Base-by-base conservation (phyloP, 2,329 filamentous ascomycete species). In the Neofusicoccum umdonicola region DNA sequence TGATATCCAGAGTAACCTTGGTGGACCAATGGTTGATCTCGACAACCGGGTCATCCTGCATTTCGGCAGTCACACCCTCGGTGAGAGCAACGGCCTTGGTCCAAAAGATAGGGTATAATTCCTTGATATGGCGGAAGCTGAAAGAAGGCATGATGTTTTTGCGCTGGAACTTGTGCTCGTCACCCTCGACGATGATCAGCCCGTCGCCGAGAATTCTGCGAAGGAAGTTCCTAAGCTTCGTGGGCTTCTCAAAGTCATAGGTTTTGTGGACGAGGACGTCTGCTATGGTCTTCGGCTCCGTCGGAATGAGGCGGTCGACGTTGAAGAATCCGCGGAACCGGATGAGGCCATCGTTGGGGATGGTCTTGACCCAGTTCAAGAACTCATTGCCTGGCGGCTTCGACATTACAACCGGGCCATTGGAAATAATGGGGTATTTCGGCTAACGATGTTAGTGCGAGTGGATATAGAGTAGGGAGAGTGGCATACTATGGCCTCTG, bases 31-130 rank as follows among this genome's bases (percentile, higher is more conserved):
- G 77, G 34, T 78, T 78, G 54, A 81, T 73, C 64, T 81, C 79
- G 0, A 80, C 66, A 8, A 77, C 72, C 7, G 77, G 73, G 22
- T 82, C 72, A 68, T 76, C 72, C 69, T 78, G 64, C n/a, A 87
- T 73, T 31, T 83, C 76, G 8, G 78, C 74, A 1, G 81, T 83
- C 75, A 96, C 88, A 57, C 84, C 83, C 19, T 84, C 77, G 5
- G 88, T 87, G 70, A 89, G 85, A 73, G 94, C 88, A 7, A 84
- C 77, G 0, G 88, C 85, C 77, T 96, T 96, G 19, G 78, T 71
- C 92, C 92, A 97, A 76, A 97, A 96, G 5, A 90, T 79, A 0
- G 92, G 89, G 70, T 96, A 95, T 13, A 97, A 80, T 66, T 94
- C 85, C 73, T 95, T 96, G 74, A 96, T 82, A 71, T 96, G 91